Conservation (phyloP, 139 green algal genomes). For the Pleodorina starrii region DNA sequence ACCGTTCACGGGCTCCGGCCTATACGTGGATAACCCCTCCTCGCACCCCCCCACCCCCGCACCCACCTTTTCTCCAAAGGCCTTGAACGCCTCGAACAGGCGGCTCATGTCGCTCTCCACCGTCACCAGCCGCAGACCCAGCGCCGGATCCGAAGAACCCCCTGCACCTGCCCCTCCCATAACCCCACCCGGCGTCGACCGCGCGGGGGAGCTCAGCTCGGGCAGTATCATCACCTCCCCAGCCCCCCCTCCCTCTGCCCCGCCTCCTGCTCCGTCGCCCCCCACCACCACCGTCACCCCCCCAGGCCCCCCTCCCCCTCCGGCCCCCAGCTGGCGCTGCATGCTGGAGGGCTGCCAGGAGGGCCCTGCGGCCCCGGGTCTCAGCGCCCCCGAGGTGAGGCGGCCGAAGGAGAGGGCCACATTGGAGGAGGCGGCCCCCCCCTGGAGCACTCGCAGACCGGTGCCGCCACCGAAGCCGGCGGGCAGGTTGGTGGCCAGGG, state of each 20-base stretch:
- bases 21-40: too few species aligned
- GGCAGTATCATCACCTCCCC: too few species aligned
- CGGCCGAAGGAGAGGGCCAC: slow-evolving; percentile 11
- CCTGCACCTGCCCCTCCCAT: neutral
- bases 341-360: slow-evolving; percentile 24
- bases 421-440: neutral
- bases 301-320: neutral
- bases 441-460: neutral
- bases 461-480: neutral
- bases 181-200: too few species aligned
- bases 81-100: slow-evolving; percentile 8
- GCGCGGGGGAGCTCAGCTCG: too few species aligned
- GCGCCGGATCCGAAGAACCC: neutral
- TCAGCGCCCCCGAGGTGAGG: neutral
- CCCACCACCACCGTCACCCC: neutral
- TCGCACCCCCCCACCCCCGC: too few species aligned
- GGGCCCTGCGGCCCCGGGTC: slow-evolving; percentile 12
- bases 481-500: neutral
- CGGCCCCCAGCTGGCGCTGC: neutral
- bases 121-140: slow-evolving; percentile 30
- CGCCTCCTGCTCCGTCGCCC: neutral
- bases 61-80: neutral
- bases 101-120: slow-evolving; percentile 13
- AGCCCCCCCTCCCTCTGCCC: too few species aligned
- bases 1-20: too few species aligned